Base-by-base conservation (phyloP, 2,329 filamentous ascomycete genomes). In the Botrytis hyacinthi region DNA sequence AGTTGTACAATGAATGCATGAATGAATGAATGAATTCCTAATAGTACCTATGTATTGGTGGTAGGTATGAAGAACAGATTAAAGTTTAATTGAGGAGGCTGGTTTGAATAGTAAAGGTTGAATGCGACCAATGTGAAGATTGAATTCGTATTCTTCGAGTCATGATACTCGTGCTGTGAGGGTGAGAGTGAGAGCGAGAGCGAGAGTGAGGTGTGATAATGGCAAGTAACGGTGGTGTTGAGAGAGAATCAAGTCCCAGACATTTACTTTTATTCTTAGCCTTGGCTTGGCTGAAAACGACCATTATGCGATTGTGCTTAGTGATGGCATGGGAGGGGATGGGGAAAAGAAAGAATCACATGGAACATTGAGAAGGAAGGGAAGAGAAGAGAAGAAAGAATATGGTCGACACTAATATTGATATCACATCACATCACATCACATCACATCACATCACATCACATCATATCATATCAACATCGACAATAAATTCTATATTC, bases 71-170 rank as follows among this genome's bases (percentile, higher is more conserved):
- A 22, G 48, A 40, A 42, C 6, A 14, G 29, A 69, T 40, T 2
- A n/a, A 51, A 42, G 44, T 40, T 51, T 61, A 69, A 73, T 51
- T 26, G 71, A 54, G 35, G 54, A 70, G 63, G 71, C 61, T 70
- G 71, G 54, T 10, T 37, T 7, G 44, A 12, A 37, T 14, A 6
- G 1, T 14, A 29, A 20, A 44, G 29, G 29, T 63, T 48, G 61
- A 72, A 67, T n/a, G 37, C 70, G 44, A 63, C 59, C 46, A 48
- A 35, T 35, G 26, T 40, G 32, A 54, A 37, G 65, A 29, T 40
- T 40, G 46, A 67, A n/a, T 20, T 54, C 22, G 32, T 40, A 62
- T 18, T 32, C 35, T 46, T 51, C n/a, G 57, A 48, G 22, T 63
- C 69, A 63, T 57, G 69, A 29, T 54, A 54, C 20, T 51, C 46